Evolutionary conservation across 2,329 filamentous ascomycete species (phyloP).

Genomic region (Penicillium rolfsii): DNA sequence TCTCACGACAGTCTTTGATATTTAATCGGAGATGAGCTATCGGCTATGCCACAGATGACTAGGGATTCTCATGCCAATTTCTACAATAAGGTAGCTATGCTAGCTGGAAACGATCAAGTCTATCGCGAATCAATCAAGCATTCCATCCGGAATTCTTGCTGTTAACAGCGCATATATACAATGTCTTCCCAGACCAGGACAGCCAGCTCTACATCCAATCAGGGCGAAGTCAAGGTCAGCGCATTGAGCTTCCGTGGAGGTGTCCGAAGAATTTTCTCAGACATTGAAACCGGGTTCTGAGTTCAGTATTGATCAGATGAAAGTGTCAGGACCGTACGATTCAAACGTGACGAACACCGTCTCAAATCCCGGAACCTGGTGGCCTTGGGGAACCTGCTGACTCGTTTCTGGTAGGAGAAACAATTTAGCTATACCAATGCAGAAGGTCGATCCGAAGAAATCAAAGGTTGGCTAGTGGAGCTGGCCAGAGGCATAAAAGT

Average conservation of each 20-base stretch:
- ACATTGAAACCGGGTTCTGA: neutral
- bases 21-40: neutral
- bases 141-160: neutral
- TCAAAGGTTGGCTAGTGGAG: neutral
- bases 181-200: neutral
- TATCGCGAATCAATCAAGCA: conserved; percentile 10
- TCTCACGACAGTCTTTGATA: neutral
- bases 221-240: conserved; percentile 14
- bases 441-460: conserved; percentile 17
- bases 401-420: conserved; percentile 6
- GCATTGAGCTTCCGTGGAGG: neutral
- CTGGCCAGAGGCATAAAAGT: neutral
- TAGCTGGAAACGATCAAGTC: neutral
- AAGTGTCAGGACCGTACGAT: conserved; percentile 2
- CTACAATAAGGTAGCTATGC: neutral
- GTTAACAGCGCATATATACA: neutral
- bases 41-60: too few relatives aligned
- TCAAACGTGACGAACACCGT: neutral
- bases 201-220: conserved; percentile 9
- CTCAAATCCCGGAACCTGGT: neutral
- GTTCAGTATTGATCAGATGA: conserved; percentile 17
- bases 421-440: conserved; percentile 8
- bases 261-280: neutral
- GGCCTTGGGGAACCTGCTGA: neutral
- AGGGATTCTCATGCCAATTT: neutral